Evolutionary conservation across 2,329 filamentous ascomycete genomes (phyloP), one percentile per base, ranked within the genome.

Genomic region (Cadophora sp.): DNA sequence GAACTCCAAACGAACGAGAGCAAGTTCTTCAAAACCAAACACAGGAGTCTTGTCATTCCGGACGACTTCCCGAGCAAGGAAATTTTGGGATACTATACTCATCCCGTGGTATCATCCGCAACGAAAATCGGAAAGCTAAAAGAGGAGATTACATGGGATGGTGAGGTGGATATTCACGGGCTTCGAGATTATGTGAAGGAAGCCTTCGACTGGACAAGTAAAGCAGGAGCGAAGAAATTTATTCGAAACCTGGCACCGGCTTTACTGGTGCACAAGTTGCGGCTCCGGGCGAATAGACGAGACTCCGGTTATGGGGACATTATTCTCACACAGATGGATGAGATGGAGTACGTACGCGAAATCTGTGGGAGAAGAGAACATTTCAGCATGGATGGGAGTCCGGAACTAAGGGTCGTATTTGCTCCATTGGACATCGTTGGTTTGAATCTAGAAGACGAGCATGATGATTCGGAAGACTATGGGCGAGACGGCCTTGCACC

Each of bases 1-100:
- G 93, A 98, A 77, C 82, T 99, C 27, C 84, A 85, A 55, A 94
- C 92, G 33, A 99, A 99, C 75, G 89, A 96, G 76, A 92, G 88
- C 75, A 89, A 90, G 3, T 89, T 89, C 75, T 99, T 99, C 78
- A 85, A 87, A 50, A 88, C 86, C 16, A 93, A 88, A 74, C 93
- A 96, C 75, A 91, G 88, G 70, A 86, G 88, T 1, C 80, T 97
- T 56, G 82, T 79, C 4, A 91, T 99, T 39, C 95, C 95, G 0
- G 89, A 92, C 0, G 83, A 85, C 43, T 99, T 98, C 71, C 96
- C 96, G 0, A 89, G 92, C 69, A 80, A 87, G 56, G 91, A 93
- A 50, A 87, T 97, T 8, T 81, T 98, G 22, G 85, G 91, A 13
- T 97, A 93, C 75, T 99, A 99, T 73, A 95, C 92, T 0, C 89